These are phyloP conservation scores for Candida sp. DNA, from an alignment of 1,139 yeast genomes.

Conservation along the genomic window DNA sequence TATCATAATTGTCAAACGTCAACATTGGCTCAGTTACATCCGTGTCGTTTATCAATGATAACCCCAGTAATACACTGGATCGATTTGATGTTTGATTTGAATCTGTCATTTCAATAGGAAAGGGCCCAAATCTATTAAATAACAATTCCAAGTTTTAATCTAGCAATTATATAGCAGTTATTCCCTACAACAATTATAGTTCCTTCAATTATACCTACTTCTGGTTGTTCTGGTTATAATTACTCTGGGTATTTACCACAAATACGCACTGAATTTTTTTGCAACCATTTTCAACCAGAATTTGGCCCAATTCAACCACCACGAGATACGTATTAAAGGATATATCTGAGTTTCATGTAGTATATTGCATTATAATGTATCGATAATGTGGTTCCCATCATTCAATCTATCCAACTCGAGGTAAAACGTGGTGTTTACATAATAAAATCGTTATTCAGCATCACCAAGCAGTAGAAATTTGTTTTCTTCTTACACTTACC, in stretches of 20 bases:
- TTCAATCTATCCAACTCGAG: too few relatives aligned
- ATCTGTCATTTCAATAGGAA: not conserved
- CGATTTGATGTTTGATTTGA: not conserved
- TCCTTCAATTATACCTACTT: not conserved
- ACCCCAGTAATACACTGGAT: not conserved
- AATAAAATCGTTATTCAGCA: too few relatives aligned
- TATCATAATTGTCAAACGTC: not conserved
- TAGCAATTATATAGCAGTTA: slow-evolving; percentile 1
- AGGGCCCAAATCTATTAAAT: not conserved
- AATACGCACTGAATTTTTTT: not conserved
- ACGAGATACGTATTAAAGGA: too few relatives aligned
- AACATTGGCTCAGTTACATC: not conserved
- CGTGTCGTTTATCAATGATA: not conserved
- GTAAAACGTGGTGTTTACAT: too few relatives aligned
- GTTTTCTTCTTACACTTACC: too few relatives aligned
- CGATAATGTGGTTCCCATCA: too few relatives aligned
- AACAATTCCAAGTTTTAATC: not conserved
- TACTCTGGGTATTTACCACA: not conserved
- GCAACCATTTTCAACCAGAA: not conserved
- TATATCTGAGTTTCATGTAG: too few relatives aligned
- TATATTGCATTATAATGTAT: too few relatives aligned
- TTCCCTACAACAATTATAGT: not conserved
- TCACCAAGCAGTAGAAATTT: too few relatives aligned
- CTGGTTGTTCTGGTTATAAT: not conserved
- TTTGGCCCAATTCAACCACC: not conserved